Conservation (phyloP, 2,329 filamentous ascomycete species). For the Neofusicoccum umdonicola region DNA sequence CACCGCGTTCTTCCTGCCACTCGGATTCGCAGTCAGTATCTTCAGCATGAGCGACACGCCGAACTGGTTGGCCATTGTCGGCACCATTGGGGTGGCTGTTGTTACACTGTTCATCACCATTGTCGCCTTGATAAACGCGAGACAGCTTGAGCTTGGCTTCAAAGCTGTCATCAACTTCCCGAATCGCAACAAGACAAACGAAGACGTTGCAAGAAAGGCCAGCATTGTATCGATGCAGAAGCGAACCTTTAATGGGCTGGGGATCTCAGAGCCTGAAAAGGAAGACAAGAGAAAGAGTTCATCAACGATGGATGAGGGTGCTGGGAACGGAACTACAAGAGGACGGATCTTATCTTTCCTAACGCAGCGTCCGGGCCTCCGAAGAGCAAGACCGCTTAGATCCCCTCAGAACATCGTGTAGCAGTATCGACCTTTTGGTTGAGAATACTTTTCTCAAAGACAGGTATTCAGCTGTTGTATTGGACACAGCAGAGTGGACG, state of each 20-base stretch:
- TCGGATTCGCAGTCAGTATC: slow-evolving; percentile 31
- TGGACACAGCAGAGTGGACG: no score
- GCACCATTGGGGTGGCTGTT: not conserved
- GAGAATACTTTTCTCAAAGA: no score
- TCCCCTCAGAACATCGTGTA: not conserved
- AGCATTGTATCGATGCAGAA: not conserved
- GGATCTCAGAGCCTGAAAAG: not conserved
- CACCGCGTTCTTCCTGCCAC: slow-evolving; percentile 35
- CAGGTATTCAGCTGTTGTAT: no score
- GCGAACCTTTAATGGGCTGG: not conserved
- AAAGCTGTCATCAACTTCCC: not conserved
- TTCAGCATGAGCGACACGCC: slow-evolving; percentile 34
- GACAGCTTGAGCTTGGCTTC: not conserved
- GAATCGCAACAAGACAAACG: not conserved
- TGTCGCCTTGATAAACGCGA: not conserved
- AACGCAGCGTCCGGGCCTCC: not conserved
- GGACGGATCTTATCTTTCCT: not conserved
- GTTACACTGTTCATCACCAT: slow-evolving; percentile 2
- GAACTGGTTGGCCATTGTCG: not conserved
- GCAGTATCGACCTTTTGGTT: not conserved
- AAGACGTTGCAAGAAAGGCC: not conserved
- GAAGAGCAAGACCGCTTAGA: not conserved
- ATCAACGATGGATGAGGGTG: not conserved
- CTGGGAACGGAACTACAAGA: not conserved
- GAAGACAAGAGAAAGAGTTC: not conserved